Conservation (phyloP, 2,329 filamentous ascomycete genomes). For the Fusarium sp. region DNA sequence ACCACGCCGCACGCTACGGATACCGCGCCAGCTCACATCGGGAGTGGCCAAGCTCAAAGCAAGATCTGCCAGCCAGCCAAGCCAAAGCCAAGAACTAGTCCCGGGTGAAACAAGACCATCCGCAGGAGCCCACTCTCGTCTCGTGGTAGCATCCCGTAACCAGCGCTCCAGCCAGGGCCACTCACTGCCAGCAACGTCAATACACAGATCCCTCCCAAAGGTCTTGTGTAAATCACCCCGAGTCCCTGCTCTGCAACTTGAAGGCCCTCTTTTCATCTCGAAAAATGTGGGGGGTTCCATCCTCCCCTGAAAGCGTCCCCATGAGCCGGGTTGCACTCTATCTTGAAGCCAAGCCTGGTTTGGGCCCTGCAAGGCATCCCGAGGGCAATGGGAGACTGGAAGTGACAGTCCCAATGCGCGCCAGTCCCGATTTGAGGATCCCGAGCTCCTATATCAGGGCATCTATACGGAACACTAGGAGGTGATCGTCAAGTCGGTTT, state of each 20-base stretch:
- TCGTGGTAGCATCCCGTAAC: background rate
- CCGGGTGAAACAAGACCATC: slow-evolving; percentile 31
- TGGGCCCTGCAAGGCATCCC: slow-evolving; percentile 14
- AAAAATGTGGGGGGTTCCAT: slow-evolving; percentile 7
- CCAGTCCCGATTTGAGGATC: background rate
- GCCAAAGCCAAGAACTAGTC: slow-evolving; percentile 21
- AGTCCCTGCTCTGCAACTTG: background rate
- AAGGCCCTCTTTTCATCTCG: slow-evolving; percentile 36
- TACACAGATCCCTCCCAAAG: background rate
- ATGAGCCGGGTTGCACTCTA: slow-evolving; percentile 27
- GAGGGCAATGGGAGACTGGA: slow-evolving; percentile 27
- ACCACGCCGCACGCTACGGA: background rate
- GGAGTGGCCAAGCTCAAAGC: background rate
- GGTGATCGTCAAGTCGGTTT: slow-evolving; percentile 5
- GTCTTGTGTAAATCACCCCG: background rate
- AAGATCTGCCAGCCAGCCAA: slow-evolving; percentile 35
- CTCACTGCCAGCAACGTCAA: background rate
- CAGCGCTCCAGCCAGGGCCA: background rate
- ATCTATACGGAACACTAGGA: background rate
- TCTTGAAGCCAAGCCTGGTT: slow-evolving; percentile 35
- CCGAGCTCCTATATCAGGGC: background rate
- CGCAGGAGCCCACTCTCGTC: background rate
- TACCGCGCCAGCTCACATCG: background rate
- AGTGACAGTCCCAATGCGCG: slow-evolving; percentile 15
- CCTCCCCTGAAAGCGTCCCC: slow-evolving; percentile 13